A percentile compares a stretch with the other conserved stretches of the same genome.
These are phyloP conservation scores for Elsinoe arachidis DNA, from an alignment of 2,329 filamentous ascomycete genomes.

Conservation along the genomic window DNA sequence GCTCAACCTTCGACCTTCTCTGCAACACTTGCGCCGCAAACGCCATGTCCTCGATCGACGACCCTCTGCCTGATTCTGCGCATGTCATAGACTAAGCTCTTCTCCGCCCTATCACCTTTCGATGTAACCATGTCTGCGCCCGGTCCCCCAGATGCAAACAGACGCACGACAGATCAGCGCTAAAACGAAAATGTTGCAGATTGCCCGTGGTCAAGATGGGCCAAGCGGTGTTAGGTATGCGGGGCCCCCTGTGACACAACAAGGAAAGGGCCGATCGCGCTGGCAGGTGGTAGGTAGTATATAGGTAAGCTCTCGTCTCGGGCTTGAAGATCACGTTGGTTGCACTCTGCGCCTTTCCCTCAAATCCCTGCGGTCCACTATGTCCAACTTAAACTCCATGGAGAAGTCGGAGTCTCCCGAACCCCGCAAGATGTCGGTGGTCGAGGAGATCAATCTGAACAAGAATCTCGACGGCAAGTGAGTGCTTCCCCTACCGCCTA, in stretches of 20 bases:
- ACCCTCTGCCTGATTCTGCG: neutral
- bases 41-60: neutral
- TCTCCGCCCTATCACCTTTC: neutral
- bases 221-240: neutral
- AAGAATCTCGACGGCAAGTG: constrained; percentile 9
- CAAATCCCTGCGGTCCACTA: neutral
- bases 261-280: neutral
- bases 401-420: neutral
- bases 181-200: constrained; percentile 2
- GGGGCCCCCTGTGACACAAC: neutral
- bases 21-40: neutral
- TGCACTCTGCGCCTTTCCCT: neutral
- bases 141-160: neutral
- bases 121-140: neutral
- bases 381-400: neutral
- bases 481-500: neutral
- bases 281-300: neutral
- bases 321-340: neutral
- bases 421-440: neutral
- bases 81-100: neutral
- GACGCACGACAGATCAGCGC: neutral
- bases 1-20: neutral
- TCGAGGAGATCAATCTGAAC: constrained; percentile 7
- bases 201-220: neutral
- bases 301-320: neutral